phyloP scores from a whole-genome alignment of 306 rosid genomes.

The Vigna mungo region DNA sequence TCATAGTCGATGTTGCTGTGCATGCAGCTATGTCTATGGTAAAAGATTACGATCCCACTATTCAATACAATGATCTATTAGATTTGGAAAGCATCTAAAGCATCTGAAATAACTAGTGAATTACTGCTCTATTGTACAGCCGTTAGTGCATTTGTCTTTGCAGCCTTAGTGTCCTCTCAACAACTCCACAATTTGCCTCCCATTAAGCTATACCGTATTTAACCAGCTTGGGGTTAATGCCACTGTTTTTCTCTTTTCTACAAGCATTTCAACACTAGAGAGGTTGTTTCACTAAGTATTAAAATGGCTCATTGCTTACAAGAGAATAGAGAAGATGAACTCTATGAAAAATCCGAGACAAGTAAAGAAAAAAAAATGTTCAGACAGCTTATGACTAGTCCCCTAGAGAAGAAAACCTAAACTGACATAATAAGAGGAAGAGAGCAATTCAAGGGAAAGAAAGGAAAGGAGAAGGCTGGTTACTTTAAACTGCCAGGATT shows the following conservation, averaged over 20 bases:
- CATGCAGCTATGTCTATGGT: too few relatives aligned
- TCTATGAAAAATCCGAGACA: neutral
- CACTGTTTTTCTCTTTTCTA: neutral
- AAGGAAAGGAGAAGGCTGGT: neutral
- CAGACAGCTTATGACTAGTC: neutral
- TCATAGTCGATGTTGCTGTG: too few relatives aligned
- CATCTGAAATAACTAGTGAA: neutral
- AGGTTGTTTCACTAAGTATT: neutral
- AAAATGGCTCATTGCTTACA: neutral
- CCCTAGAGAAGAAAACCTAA: neutral
- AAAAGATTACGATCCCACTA: too few relatives aligned
- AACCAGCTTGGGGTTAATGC: too few relatives aligned
- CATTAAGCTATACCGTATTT: too few relatives aligned
- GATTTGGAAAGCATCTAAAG: neutral
- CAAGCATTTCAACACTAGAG: neutral
- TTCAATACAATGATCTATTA: too few relatives aligned
- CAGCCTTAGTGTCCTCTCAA: neutral
- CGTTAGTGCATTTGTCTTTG: neutral
- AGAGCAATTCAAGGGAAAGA: neutral
- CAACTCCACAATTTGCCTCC: too few relatives aligned
- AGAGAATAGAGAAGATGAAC: neutral
- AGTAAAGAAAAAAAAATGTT: neutral
- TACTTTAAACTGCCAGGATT: neutral
- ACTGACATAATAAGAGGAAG: neutral
- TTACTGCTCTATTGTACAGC: neutral